Percentiles rank a stretch among this genome's conserved stretches.
Conservation (phyloP, 1,284 basidiomycete species). For the Cryptococcus amylolentus region DNA sequence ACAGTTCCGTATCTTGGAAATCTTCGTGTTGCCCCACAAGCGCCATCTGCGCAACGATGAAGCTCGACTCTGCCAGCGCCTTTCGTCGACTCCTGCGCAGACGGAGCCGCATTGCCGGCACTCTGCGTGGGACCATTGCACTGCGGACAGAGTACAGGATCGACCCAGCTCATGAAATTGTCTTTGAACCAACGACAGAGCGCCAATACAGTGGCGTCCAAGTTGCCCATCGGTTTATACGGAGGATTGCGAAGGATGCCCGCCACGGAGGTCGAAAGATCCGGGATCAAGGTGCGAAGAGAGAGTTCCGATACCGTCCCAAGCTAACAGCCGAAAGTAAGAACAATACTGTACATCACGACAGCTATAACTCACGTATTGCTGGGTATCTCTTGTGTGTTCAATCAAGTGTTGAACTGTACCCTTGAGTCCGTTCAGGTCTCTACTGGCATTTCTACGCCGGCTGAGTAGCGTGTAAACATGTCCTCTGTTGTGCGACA, state of each 20-base stretch:
- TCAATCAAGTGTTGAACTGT: background rate
- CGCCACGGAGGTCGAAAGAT: background rate
- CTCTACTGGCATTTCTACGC: background rate
- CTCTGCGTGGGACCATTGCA: constrained; percentile 42
- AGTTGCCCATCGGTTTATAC: constrained; percentile 25
- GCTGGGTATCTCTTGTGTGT: background rate
- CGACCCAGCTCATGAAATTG: constrained; percentile 52
- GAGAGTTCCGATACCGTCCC: background rate
- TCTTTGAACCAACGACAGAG: constrained; percentile 53
- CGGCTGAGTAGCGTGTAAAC: background rate
- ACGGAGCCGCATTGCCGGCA: constrained; percentile 19
- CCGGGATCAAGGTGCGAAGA: constrained; percentile 7
- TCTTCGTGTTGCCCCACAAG: constrained; percentile 34
- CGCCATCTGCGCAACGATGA: constrained; percentile 25
- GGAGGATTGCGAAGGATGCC: constrained; percentile 17
- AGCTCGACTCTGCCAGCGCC: constrained; percentile 51
- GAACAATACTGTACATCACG: no score
- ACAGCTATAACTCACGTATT: background rate
- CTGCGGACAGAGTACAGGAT: constrained; percentile 50
- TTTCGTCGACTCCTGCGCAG: constrained; percentile 35
- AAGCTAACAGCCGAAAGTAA: background rate
- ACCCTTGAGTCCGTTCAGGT: background rate
- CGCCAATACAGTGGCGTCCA: constrained; percentile 43
- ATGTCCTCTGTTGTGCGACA: background rate
- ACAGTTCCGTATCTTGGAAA: constrained; percentile 50